A percentile compares a stretch with the other conserved stretches of the same genome.
Evolutionary conservation across 108 stramenopile species (phyloP).

Genomic region (Pinguiococcus pyrenoidosus): DNA sequence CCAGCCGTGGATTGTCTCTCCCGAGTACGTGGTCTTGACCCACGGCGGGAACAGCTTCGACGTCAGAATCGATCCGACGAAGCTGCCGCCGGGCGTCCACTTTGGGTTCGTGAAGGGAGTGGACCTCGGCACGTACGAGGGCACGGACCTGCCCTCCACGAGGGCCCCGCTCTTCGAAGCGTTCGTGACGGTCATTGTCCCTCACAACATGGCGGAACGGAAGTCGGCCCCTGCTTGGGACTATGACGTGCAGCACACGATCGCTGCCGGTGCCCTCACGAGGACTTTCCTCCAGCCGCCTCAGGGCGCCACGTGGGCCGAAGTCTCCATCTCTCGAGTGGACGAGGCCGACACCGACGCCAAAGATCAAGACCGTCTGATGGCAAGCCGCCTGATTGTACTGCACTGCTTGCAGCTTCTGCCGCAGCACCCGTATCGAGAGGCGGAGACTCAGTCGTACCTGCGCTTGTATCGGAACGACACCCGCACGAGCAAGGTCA

Average conservation of each 20-base stretch:
- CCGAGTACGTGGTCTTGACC: conserved; percentile 4
- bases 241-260: conserved; percentile 39
- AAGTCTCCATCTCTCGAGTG: background rate
- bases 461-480: conserved; percentile 3
- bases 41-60: conserved; percentile 37
- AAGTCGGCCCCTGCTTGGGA: background rate
- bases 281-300: conserved; percentile 49
- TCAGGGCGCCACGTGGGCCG: conserved; percentile 38
- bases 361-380: background rate
- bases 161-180: conserved; percentile 7
- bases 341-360: background rate
- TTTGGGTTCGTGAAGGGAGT: conserved; percentile 43
- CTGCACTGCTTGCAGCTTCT: conserved; percentile 55
- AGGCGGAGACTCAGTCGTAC: conserved; percentile 19
- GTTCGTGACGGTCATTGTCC: conserved; percentile 4
- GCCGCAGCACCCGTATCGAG: conserved; percentile 46
- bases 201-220: background rate
- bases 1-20: conserved; percentile 3
- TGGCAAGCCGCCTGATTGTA: no score
- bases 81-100: conserved; percentile 52
- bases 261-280: no score
- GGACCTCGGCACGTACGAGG: conserved; percentile 12
- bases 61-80: conserved; percentile 50
- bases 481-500: conserved; percentile 29
- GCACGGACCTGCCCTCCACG: background rate